These are phyloP conservation scores for Agroathelia rolfsii DNA, from an alignment of 1,284 basidiomycete species.

Conservation along the genomic window DNA sequence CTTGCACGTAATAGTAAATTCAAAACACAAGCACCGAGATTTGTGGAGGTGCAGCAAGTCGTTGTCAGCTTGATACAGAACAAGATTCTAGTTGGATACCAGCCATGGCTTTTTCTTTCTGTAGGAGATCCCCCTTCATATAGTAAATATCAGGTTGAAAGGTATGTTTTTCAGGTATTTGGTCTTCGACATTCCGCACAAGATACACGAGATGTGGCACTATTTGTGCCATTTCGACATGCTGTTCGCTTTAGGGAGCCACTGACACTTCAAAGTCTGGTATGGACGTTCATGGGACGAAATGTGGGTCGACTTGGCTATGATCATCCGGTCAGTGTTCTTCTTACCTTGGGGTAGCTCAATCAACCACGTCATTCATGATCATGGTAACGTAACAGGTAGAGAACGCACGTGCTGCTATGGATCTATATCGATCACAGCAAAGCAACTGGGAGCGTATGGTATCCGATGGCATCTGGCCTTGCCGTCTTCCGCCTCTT, in stretches of 20 bases:
- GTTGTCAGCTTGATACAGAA: conserved; percentile 33
- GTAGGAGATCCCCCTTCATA: conserved; percentile 21
- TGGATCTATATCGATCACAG: conserved; percentile 47
- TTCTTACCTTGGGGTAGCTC: not conserved
- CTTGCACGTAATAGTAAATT: too few species aligned
- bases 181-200: conserved; percentile 42
- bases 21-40: conserved; percentile 31
- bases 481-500: conserved; percentile 38
- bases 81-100: conserved; percentile 47
- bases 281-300: conserved; percentile 41
- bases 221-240: conserved; percentile 44
- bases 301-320: conserved; percentile 34
- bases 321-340: conserved; percentile 45
- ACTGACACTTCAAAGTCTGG: conserved; percentile 34
- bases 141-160: too few species aligned
- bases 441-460: conserved; percentile 40
- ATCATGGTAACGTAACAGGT: conserved; percentile 23
- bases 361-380: conserved; percentile 1
- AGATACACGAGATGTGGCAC: conserved; percentile 44
- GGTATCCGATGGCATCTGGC: conserved; percentile 40
- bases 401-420: conserved; percentile 39
- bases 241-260: conserved; percentile 30
- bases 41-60: conserved; percentile 35
- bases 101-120: conserved; percentile 45
- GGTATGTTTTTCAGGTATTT: conserved; percentile 35